Conservation (phyloP, 257 asterid species). For the Primulina huaijiensis region DNA sequence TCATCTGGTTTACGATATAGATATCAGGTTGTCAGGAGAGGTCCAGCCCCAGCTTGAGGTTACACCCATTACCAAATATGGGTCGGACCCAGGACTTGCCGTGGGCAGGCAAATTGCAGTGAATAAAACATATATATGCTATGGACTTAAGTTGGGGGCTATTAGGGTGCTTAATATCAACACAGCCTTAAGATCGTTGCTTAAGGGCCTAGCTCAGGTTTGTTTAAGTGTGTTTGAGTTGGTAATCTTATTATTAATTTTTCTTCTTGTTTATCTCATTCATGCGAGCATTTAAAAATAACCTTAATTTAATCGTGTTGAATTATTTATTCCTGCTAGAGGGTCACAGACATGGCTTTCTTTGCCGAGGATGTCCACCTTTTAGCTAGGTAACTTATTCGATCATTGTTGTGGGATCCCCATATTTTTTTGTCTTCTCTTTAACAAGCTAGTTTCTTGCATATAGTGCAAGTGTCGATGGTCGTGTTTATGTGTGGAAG, state of each 20-base stretch:
- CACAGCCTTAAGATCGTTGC: slow-evolving; percentile 92
- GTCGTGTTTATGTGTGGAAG: slow-evolving; percentile 93
- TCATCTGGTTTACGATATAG: slow-evolving; percentile 61
- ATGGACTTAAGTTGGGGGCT: slow-evolving; percentile 87
- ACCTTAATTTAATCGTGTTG: slow-evolving; percentile 21
- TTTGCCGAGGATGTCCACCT: slow-evolving; percentile 98
- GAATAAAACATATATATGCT: slow-evolving; percentile 85
- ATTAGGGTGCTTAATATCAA: slow-evolving; percentile 87
- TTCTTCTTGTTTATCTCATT: slow-evolving; percentile 4
- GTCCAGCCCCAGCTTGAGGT: slow-evolving; percentile 99
- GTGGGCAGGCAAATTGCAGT: slow-evolving; percentile 95
- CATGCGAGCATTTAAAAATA: not conserved
- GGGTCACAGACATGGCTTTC: slow-evolving; percentile 99
- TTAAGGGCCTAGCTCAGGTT: slow-evolving; percentile 93
- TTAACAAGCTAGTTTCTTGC: slow-evolving; percentile 28
- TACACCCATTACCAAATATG: slow-evolving; percentile 94
- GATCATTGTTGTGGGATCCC: slow-evolving; percentile 6
- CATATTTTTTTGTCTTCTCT: slow-evolving; percentile 12
- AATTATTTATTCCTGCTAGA: slow-evolving; percentile 49
- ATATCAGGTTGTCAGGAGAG: slow-evolving; percentile 80
- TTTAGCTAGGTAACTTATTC: slow-evolving; percentile 73
- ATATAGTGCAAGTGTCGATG: slow-evolving; percentile 91
- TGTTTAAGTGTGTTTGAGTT: not conserved
- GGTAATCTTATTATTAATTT: not conserved
- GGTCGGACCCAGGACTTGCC: slow-evolving; percentile 90